Percentiles rank a stretch among this genome's conserved stretches.
These are phyloP conservation scores for Phaeosphaeriaceae sp. DNA, from an alignment of 2,329 filamentous ascomycete species.

Conservation along the genomic window DNA sequence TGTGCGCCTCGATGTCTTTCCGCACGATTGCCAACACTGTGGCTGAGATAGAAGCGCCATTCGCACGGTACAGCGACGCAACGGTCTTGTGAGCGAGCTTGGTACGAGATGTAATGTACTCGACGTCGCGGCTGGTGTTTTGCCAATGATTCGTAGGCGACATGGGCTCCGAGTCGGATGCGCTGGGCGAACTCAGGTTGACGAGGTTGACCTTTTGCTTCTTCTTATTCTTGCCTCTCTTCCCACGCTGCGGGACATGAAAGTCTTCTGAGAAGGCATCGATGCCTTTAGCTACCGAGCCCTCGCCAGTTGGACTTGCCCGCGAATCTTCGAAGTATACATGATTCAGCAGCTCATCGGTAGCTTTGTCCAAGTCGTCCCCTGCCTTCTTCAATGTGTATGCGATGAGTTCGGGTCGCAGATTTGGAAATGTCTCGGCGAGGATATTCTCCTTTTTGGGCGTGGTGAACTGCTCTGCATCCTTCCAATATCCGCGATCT, in stretches of 20 bases:
- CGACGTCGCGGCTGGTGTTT: conserved; percentile 63
- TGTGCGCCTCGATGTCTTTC: conserved; percentile 53
- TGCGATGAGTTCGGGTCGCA: conserved; percentile 71
- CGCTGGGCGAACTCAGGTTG: conserved; percentile 24
- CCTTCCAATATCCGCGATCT: conserved; percentile 42
- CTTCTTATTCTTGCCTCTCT: conserved; percentile 55
- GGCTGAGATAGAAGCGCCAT: conserved; percentile 62
- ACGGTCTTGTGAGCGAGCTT: conserved; percentile 57
- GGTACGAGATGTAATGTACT: conserved; percentile 65
- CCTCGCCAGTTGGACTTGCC: conserved; percentile 54
- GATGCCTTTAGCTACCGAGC: conserved; percentile 69
- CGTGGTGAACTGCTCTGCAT: conserved; percentile 57
- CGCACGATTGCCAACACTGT: conserved; percentile 65
- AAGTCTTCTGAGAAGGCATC: conserved; percentile 77
- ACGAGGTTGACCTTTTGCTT: conserved; percentile 41
- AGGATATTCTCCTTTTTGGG: conserved; percentile 72
- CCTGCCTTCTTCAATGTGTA: conserved; percentile 73
- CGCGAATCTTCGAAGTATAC: conserved; percentile 77
- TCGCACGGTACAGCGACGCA: conserved; percentile 66
- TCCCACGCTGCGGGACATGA: conserved; percentile 49
- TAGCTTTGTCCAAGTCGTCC: conserved; percentile 72
- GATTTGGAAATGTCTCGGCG: conserved; percentile 73
- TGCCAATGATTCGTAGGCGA: conserved; percentile 65
- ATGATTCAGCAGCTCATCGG: conserved; percentile 82
- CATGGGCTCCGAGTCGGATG: conserved; percentile 30